Evolutionary conservation across 2,329 filamentous ascomycete genomes (phyloP), one percentile per base, ranked within the genome.

Genomic region (Paecilomyces sp.): DNA sequence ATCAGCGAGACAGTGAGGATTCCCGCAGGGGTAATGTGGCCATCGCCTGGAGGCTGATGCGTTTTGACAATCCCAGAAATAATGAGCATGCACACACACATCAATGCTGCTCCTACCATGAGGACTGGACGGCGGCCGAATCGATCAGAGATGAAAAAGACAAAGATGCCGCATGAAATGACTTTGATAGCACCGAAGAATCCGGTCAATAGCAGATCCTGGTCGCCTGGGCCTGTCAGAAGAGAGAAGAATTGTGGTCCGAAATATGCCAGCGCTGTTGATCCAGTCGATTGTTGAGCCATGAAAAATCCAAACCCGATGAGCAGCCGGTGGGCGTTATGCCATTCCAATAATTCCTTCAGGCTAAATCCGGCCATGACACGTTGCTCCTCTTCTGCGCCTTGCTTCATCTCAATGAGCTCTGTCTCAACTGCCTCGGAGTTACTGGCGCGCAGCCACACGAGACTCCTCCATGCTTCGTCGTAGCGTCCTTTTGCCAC

Each of bases 121-220:
- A 84, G 77, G 54, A 84, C 77, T 2, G 72, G 79, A 11, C 82
- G 77, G 6, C 82, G 78, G 25, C 83, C 82, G 55, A 83, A 75
- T 1, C 74, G 76, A 59, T 84, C 82, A 0, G 81, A 78, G 50
- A 84, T 72, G 60, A 81, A 79, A n/a, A 82, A 61, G n/a, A 84
- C 78, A 57, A 84, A 84, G 18, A 76, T 58, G 0, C 76, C 71
- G 58, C 81, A 83, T 11, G 80, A 79, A 3, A 74, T 66, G 13
- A 84, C 80, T 64, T 84, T 84, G 60, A 83, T 72, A 2, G 78
- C 79, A 12, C 81, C 82, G 63, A 83, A 84, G 58, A 83, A 79
- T 3, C 79, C 81, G 0, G 80, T 83, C 7, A 84, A 66, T 0
- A 84, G 67, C 4, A 84, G 72, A 52, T 76, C 76, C 36, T 74